Evolutionary conservation across 2,329 filamentous ascomycete genomes (phyloP).

Genomic region (Fusarium sp.): DNA sequence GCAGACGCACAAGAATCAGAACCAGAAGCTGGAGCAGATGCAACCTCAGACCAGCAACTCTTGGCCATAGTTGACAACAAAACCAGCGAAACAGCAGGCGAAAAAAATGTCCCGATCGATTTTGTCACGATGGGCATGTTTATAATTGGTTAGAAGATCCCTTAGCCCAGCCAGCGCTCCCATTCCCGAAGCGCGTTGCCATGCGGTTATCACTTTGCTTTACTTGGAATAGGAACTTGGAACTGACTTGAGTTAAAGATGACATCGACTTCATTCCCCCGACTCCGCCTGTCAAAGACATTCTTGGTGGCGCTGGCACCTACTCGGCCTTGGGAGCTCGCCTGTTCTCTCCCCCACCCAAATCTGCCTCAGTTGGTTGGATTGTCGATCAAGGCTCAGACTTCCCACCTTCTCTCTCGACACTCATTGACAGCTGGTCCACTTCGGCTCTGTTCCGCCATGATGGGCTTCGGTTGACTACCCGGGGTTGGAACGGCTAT

Average conservation of each 20-base stretch:
- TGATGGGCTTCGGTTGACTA: slow-evolving; percentile 77
- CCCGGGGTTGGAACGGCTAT: slow-evolving; percentile 93
- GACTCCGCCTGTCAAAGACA: slow-evolving; percentile 74
- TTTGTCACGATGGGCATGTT: slow-evolving; percentile 80
- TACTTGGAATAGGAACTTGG: not conserved
- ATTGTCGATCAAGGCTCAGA: slow-evolving; percentile 90
- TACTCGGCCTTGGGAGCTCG: slow-evolving; percentile 91
- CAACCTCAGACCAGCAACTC: slow-evolving; percentile 1
- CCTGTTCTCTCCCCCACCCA: slow-evolving; percentile 78
- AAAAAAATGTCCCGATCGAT: slow-evolving; percentile 55
- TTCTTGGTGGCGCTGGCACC: slow-evolving; percentile 89
- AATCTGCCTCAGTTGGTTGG: slow-evolving; percentile 82
- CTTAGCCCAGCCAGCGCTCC: not conserved
- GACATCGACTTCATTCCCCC: slow-evolving; percentile 88
- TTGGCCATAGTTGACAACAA: not conserved
- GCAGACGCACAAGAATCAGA: not conserved
- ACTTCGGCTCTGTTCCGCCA: slow-evolving; percentile 78
- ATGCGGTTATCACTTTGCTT: not conserved
- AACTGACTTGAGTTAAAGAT: slow-evolving; percentile 63
- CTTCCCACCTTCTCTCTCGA: slow-evolving; percentile 76
- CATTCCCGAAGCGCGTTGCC: not conserved
- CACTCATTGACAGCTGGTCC: slow-evolving; percentile 77
- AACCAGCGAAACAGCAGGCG: not conserved
- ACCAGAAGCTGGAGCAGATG: not conserved
- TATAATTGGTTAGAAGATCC: slow-evolving; percentile 69